Conservation (phyloP, 768 basidiomycete species). For the Pisolithus marmoratus region DNA sequence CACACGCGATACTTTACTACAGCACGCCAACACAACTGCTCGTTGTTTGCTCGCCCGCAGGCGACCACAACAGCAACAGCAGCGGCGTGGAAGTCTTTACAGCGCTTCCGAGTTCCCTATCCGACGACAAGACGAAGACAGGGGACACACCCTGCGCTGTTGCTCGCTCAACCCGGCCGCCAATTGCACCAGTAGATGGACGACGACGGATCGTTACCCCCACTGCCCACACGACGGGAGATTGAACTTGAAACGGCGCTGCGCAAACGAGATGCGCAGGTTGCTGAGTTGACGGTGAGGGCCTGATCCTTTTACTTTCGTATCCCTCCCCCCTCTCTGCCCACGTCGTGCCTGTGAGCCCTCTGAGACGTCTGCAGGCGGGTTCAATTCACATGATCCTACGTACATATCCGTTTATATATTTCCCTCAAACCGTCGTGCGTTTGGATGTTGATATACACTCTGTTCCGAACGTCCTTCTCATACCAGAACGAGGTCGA, state of each 20-base stretch:
- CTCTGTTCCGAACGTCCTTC: background rate
- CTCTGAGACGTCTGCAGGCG: background rate
- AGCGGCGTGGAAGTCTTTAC: background rate
- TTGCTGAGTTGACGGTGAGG: conserved; percentile 68
- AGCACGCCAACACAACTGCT: background rate
- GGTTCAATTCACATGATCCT: no score
- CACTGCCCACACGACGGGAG: conserved; percentile 65
- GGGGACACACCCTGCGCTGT: background rate
- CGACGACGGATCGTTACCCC: conserved; percentile 29
- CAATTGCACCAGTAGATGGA: background rate
- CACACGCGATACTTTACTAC: background rate
- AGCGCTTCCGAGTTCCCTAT: background rate
- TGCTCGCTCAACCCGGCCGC: background rate
- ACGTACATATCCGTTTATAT: background rate
- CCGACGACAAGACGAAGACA: background rate
- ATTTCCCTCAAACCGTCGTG: conserved; percentile 3
- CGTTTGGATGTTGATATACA: conserved; percentile 13
- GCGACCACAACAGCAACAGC: background rate
- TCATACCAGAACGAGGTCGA: conserved; percentile 62
- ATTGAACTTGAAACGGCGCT: conserved; percentile 76
- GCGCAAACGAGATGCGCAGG: conserved; percentile 68
- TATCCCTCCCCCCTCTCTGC: conserved; percentile 1
- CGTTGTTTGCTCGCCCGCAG: background rate
- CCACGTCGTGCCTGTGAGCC: conserved; percentile 3
- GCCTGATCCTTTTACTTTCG: background rate